Base-by-base conservation (phyloP, 768 basidiomycete genomes). In the Pulveroboletus sp. region DNA sequence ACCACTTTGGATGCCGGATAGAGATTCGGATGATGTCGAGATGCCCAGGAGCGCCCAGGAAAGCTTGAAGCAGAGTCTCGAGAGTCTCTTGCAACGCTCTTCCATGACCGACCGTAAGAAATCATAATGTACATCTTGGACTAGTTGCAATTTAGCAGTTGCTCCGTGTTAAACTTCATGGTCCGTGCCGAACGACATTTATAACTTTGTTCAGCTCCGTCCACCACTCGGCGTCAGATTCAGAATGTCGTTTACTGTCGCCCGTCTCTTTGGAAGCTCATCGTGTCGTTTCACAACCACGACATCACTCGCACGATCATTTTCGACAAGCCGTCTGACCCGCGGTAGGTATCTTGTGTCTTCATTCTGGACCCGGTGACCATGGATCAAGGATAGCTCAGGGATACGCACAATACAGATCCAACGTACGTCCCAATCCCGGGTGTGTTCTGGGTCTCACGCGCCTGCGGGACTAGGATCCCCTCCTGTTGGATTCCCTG, bases 401-500 rank as follows among this genome's bases (percentile, higher is more conserved):
- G 31, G 51, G 34, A 34, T 48, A 57, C 33, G 49, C 42, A 17
- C 47, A 53, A 10, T 69, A 65, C 47, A 56, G 52, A 14, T 36
- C 63, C 19, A 37, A 45, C 8, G 66, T 58, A 33, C 39, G 67
- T 42, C 14, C 23, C 33, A 33, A 13, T 43, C 29, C 32, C 27
- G 45, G 17, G 8, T 33, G 19, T 29, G 10, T 38, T 43, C 27
- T 20, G 16, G 27, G 20, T 13, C 53, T 50, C 33, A 57, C 54
- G 24, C n/a, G 45, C 21, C 9, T 32, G n/a, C 16, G 29, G 21
- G 37, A 6, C 17, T 48, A 94, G 90, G 94, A 98, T 63, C 89
- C 94, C 0, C 71, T 98, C 55, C 80, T 80, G 58, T 60, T 93
- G 24, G 87, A 92, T 51, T 81, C 82, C 0, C 75, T 90, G 34